Evolutionary conservation across 345 rosid species (phyloP), one percentile per base, ranked within the genome.

Genomic region (Corymbia maculata): DNA sequence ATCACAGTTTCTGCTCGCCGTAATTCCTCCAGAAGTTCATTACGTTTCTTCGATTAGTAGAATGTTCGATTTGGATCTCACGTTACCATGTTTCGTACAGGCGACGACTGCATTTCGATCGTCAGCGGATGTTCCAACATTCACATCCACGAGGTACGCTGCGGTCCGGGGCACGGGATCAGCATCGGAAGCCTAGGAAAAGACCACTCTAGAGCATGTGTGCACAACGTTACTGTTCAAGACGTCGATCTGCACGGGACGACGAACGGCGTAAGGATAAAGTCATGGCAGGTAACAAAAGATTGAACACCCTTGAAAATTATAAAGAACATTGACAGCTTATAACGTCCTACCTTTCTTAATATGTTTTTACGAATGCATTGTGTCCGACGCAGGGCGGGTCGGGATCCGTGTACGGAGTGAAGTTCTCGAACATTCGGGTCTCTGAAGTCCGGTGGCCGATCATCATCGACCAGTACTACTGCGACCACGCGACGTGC

Each of bases 81-180:
- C n/a, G 7, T 19, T 17, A 36, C 13, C 80, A 0, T 61, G 80
- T 47, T 50, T 50, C 52, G n/a, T 45, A 42, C 50, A 92, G 94
- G 94, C 13, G 94, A 92, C 53, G 94, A 92, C 87, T 92, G 94
- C 85, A 86, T 92, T 28, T 88, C 94, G 5, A 92, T 92, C 30
- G 89, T 88, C 75, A 88, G 90, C 19, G 90, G 93, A 36, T 90
- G 94, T 55, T 88, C 85, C 30, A 89, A 92, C 86, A 89, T 92
- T 13, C 44, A 88, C 32, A 90, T 92, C 36, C 70, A 87, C 84
- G 87, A 91, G 15, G 88, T 91, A 47, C 89, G 88, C 14, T 92
- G 94, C 52, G 93, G 92, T 64, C 93, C 93, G 10, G 86, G 93
- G 75, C 93, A 92, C 55, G 93, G 94, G 50, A 92, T 92, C 91